Evolutionary conservation across 169 alveolate genomes (phyloP).

Genomic region (Sarcocystis neurona): DNA sequence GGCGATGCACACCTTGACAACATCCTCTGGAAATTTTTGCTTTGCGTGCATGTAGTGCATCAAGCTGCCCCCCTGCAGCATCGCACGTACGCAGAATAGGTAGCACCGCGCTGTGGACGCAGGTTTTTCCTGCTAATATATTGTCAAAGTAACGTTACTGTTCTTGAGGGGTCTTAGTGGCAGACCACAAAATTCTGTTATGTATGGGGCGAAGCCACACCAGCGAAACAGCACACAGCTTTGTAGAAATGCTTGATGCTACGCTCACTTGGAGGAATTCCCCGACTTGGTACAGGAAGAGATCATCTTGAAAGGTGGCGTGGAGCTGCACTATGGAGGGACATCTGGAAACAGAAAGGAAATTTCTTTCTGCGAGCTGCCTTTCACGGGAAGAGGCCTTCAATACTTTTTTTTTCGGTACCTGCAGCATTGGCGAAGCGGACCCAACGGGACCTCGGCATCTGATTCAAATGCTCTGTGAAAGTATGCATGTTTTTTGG

Average conservation of each 20-base stretch:
- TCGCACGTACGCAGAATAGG: too few relatives aligned
- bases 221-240: not conserved
- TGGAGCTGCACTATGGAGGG: slow-evolving; percentile 76
- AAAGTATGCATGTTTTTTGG: not conserved
- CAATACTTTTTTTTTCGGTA: slow-evolving; percentile 16
- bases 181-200: too few relatives aligned
- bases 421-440: not conserved
- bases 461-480: not conserved
- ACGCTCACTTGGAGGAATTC: slow-evolving; percentile 73
- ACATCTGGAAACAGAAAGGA: slow-evolving; percentile 26
- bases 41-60: slow-evolving; percentile 80
- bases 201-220: slow-evolving; percentile 43
- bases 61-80: slow-evolving; percentile 88
- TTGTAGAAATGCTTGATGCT: not conserved
- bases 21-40: slow-evolving; percentile 83
- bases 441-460: not conserved
- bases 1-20: slow-evolving; percentile 86
- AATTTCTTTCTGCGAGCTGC: slow-evolving; percentile 46
- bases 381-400: slow-evolving; percentile 36
- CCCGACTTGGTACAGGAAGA: slow-evolving; percentile 87
- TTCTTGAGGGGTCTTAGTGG: too few relatives aligned
- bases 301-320: slow-evolving; percentile 85
- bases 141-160: too few relatives aligned
- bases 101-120: too few relatives aligned
- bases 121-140: too few relatives aligned